Base-by-base conservation (phyloP, 208 protist species). In the Angomonas ambiguus region DNA sequence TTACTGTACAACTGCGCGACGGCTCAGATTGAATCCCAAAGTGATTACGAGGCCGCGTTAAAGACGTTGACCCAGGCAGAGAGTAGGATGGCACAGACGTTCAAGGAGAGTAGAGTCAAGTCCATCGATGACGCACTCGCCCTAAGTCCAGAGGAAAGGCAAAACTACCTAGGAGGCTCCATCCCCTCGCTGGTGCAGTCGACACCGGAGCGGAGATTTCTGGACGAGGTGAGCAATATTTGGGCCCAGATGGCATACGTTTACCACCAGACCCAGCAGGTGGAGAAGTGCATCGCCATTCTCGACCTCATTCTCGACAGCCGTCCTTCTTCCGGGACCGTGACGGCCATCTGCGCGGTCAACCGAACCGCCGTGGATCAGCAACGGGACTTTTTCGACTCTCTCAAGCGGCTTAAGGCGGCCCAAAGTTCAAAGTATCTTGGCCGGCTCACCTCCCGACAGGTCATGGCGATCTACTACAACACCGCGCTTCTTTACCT, bases 231-330 rank as follows among this genome's bases (percentile, higher is more conserved):
- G 35, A 80, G 77, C 38, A 76, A 71, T 53, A 88, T 83, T 25
- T 95, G 89, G 86, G 74, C 90, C 27, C 89, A 95, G 70, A 83
- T 88, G 71, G 85, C 89, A 13, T 95, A 82, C 74, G 75, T 90
- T 30, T 38, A 77, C 24, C 77, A 86, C 42, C 61, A 73, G 20
- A 74, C 57, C 11, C 65, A 80, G 31, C 62, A 87, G 64, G 77
- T 88, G 51, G 80, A 76, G 0, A 71, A 84, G n/a, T 82, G 83
- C 8, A 62, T 48, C 3, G 58, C 55, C 2, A 70, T 87, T 42
- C 72, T 93, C 4, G 51, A 76, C 33, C 51, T 88, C 30, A 76
- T 95, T 6, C 63, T 93, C 13, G 70, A 59, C 18, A 71, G 69
- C 41, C 84, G 84, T 57, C 84, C 86, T 5, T 69, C 72, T 30